Conservation (phyloP, 768 basidiomycete genomes). For the Gymnopilus dilepis region DNA sequence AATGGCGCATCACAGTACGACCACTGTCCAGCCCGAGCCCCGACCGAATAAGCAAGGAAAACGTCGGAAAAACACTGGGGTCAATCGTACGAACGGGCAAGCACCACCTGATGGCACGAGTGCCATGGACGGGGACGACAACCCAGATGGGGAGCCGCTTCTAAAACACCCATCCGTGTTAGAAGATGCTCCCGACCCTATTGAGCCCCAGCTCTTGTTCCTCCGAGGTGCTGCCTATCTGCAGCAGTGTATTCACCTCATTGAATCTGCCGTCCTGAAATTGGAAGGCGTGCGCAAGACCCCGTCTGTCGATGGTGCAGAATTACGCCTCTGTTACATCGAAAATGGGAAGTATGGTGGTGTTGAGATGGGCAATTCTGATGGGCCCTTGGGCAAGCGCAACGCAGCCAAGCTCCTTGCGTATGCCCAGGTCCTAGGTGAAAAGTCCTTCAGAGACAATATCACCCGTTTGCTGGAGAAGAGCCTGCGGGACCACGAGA, state of each 20-base stretch:
- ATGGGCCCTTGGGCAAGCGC: slow-evolving; percentile 71
- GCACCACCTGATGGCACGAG: slow-evolving; percentile 73
- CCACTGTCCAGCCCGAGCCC: slow-evolving; percentile 38
- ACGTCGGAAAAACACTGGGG: slow-evolving; percentile 57
- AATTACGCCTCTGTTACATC: slow-evolving; percentile 78
- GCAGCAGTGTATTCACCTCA: slow-evolving; percentile 75
- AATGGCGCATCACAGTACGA: slow-evolving; percentile 53
- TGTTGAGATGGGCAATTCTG: slow-evolving; percentile 80
- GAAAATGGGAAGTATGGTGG: slow-evolving; percentile 82
- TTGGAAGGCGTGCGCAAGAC: slow-evolving; percentile 72
- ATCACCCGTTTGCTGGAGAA: slow-evolving; percentile 68
- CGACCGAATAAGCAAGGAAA: slow-evolving; percentile 45
- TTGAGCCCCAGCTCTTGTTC: slow-evolving; percentile 86
- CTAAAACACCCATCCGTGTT: slow-evolving; percentile 74
- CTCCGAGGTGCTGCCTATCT: slow-evolving; percentile 84
- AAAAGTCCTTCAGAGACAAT: slow-evolving; percentile 61
- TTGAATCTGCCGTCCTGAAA: slow-evolving; percentile 73
- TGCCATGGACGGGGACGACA: slow-evolving; percentile 51
- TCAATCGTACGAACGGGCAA: slow-evolving; percentile 59
- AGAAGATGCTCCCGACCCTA: slow-evolving; percentile 83
- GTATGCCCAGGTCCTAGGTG: slow-evolving; percentile 65
- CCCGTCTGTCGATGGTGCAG: slow-evolving; percentile 67
- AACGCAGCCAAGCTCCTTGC: slow-evolving; percentile 64
- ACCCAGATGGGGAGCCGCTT: slow-evolving; percentile 55
- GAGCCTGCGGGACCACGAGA: slow-evolving; percentile 83